Evolutionary conservation across 768 basidiomycete species (phyloP).

Genomic region (Leucocoprinus leucothites): DNA sequence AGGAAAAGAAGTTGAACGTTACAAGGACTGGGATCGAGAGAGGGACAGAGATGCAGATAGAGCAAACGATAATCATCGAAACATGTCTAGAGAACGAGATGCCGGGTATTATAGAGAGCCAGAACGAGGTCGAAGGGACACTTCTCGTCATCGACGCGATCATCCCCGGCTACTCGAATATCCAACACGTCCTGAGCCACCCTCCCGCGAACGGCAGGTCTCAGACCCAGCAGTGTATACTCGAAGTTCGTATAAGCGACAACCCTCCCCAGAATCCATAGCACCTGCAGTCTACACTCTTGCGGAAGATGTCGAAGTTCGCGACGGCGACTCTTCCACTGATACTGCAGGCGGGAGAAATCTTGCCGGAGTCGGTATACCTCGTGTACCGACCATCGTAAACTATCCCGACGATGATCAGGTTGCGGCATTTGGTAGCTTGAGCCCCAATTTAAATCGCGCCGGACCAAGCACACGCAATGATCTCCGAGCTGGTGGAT

Average conservation of each 20-base stretch:
- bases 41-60: conserved; percentile 8
- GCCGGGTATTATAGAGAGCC: conserved; percentile 6
- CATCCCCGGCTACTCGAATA: background rate
- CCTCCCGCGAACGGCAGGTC: background rate
- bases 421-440: background rate
- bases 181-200: background rate
- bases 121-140: background rate
- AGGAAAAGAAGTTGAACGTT: background rate
- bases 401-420: conserved; percentile 1
- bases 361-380: background rate
- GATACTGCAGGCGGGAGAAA: background rate
- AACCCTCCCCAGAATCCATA: conserved; percentile 1
- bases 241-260: background rate
- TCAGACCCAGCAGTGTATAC: background rate
- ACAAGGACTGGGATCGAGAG: conserved; percentile 7
- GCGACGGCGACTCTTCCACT: background rate
- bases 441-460: no score
- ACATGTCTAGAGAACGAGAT: no score
- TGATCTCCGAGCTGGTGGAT: no score
- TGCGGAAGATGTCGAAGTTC: conserved; percentile 5
- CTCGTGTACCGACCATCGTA: conserved; percentile 3
- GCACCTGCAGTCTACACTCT: conserved; percentile 2
- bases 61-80: no score
- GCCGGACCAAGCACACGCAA: no score
- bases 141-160: background rate